phyloP scores from a whole-genome alignment of 2,329 filamentous ascomycete genomes.

The Amauroascus verrucosus region DNA sequence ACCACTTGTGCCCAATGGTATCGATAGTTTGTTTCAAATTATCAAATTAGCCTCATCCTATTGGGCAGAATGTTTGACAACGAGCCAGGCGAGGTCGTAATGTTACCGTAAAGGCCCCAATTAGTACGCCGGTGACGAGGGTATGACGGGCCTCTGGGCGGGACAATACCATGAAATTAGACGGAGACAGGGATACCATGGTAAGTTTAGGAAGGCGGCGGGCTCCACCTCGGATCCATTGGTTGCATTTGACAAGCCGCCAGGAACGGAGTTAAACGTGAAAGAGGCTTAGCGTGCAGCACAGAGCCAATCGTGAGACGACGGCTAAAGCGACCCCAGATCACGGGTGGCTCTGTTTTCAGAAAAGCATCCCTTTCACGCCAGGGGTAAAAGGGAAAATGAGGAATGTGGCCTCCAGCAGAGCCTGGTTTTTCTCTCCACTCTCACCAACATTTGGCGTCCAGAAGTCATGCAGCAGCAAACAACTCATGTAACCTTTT shows the following conservation, averaged over 20 bases:
- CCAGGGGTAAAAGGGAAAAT: background rate
- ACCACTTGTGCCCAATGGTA: background rate
- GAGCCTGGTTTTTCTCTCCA: background rate
- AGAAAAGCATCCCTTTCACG: background rate
- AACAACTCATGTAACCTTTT: too few relatives aligned
- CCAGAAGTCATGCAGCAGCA: too few relatives aligned
- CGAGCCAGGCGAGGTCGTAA: background rate
- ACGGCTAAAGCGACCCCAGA: background rate
- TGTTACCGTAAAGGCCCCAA: background rate
- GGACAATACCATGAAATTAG: background rate
- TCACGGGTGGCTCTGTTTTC: background rate
- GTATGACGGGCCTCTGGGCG: background rate
- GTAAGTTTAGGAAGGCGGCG: constrained; percentile 2
- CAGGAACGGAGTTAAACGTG: constrained; percentile 11
- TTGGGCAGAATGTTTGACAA: background rate
- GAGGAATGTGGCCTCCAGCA: background rate
- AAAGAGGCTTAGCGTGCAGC: constrained; percentile 7
- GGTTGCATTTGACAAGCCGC: constrained; percentile 9
- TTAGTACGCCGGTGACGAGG: background rate
- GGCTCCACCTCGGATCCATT: constrained; percentile 6
- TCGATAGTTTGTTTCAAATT: constrained; percentile 4
- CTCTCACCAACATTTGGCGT: too few relatives aligned
- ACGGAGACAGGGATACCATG: background rate
- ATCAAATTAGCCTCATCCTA: background rate
- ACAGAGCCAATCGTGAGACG: constrained; percentile 5